Evolutionary conservation across 2,329 filamentous ascomycete genomes (phyloP).

Genomic region (Ascochyta clinopodiicola): DNA sequence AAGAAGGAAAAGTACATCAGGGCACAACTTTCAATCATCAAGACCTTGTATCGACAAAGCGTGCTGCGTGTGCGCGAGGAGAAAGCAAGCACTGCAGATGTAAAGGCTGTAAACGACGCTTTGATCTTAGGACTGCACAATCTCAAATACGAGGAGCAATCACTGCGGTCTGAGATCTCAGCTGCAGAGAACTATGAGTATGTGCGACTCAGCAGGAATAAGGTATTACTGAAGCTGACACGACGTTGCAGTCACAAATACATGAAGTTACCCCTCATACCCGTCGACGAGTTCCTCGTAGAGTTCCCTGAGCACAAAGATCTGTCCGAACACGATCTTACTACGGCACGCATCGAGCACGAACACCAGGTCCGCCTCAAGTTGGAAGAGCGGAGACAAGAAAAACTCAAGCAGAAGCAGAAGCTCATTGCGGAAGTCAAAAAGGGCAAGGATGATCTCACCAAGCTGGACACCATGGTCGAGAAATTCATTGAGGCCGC

Average conservation of each 20-base stretch:
- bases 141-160: constrained; percentile 92
- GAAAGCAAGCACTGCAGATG: constrained; percentile 84
- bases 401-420: constrained; percentile 68
- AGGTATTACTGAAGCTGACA: constrained; percentile 16
- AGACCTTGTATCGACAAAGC: constrained; percentile 82
- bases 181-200: constrained; percentile 93
- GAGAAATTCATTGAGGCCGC: constrained; percentile 94
- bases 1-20: constrained; percentile 74
- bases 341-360: constrained; percentile 89
- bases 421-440: constrained; percentile 79
- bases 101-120: constrained; percentile 87
- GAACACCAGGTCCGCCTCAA: constrained; percentile 84
- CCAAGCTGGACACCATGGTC: constrained; percentile 86
- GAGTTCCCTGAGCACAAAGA: constrained; percentile 77
- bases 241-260: constrained; percentile 75
- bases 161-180: constrained; percentile 86
- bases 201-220: constrained; percentile 45
- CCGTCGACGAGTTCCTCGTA: constrained; percentile 79
- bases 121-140: constrained; percentile 94
- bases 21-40: constrained; percentile 64
- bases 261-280: constrained; percentile 81
- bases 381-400: constrained; percentile 81
- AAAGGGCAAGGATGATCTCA: constrained; percentile 90
- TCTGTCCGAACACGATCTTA: constrained; percentile 78
- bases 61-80: constrained; percentile 83